phyloP scores from a whole-genome alignment of 2,329 filamentous ascomycete genomes.

The Beauveria medogensis region DNA sequence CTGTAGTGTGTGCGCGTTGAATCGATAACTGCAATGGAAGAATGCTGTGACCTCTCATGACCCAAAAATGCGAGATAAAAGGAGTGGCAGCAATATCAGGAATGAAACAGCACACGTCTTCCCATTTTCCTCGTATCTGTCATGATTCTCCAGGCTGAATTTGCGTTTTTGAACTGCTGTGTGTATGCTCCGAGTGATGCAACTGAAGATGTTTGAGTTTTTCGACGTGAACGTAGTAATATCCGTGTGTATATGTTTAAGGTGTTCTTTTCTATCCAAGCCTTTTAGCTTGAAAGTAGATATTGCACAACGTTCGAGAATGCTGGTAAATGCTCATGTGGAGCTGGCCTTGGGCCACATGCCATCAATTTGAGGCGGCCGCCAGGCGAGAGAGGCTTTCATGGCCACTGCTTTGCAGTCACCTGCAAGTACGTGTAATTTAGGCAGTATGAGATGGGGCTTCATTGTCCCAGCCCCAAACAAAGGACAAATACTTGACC shows the following conservation, averaged over 20 bases:
- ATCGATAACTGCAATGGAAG: neutral
- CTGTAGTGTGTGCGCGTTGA: neutral
- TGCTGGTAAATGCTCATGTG: neutral
- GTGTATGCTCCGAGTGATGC: slow-evolving; percentile 6
- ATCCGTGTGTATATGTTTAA: neutral
- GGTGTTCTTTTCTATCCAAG: neutral
- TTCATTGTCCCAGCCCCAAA: slow-evolving; percentile 91
- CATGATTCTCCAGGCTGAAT: neutral
- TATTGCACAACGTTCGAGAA: neutral
- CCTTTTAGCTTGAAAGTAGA: neutral
- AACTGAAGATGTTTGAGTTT: neutral
- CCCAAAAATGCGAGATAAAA: neutral
- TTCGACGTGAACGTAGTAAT: neutral
- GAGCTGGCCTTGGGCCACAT: neutral
- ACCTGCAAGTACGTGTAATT: too few relatives aligned
- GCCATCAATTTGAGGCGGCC: neutral
- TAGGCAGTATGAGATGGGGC: neutral
- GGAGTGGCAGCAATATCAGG: neutral
- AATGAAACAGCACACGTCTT: too few relatives aligned
- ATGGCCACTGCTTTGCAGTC: neutral
- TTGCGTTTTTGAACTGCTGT: neutral
- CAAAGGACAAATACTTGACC: slow-evolving; percentile 84
- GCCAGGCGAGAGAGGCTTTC: neutral
- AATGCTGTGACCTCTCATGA: neutral
- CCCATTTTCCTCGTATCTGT: neutral